Conservation (phyloP, 2,329 filamentous ascomycete species). For the Ophidiomyces ophidiicola region DNA sequence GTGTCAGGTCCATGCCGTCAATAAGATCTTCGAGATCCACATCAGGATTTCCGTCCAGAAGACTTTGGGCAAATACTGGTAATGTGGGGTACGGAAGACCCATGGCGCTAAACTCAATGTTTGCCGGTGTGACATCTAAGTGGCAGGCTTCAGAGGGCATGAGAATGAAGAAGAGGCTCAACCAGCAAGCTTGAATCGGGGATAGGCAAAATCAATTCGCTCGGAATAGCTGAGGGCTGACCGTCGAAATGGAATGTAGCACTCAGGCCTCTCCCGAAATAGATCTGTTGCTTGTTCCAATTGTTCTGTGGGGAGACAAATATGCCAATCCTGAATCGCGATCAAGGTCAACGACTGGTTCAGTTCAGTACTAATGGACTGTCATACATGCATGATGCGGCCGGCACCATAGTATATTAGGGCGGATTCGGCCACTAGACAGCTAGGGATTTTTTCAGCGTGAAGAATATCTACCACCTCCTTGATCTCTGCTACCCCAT, state of each 20-base stretch:
- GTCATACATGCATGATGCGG: constrained; percentile 7
- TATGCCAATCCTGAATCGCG: constrained; percentile 1
- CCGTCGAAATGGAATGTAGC: constrained; percentile 5
- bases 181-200: constrained; percentile 1
- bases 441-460: no score
- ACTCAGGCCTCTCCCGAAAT: not conserved
- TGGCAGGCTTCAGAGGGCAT: constrained; percentile 13
- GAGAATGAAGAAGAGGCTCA: constrained; percentile 13
- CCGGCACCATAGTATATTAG: constrained; percentile 15
- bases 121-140: constrained; percentile 9
- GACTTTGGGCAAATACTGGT: constrained; percentile 17
- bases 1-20: constrained; percentile 18
- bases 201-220: constrained; percentile 5
- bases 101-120: constrained; percentile 15
- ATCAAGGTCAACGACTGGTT: not conserved
- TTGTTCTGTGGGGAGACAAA: constrained; percentile 4
- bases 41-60: constrained; percentile 16
- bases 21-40: constrained; percentile 17
- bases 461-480: no score
- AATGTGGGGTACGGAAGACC: constrained; percentile 17
- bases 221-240: constrained; percentile 13
- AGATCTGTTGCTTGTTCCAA: not conserved
- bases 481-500: not conserved
- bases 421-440: constrained; percentile 12
- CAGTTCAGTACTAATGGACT: constrained; percentile 1